phyloP scores from a whole-genome alignment of 2,329 filamentous ascomycete genomes.

The Hymenoscyphus scutula region DNA sequence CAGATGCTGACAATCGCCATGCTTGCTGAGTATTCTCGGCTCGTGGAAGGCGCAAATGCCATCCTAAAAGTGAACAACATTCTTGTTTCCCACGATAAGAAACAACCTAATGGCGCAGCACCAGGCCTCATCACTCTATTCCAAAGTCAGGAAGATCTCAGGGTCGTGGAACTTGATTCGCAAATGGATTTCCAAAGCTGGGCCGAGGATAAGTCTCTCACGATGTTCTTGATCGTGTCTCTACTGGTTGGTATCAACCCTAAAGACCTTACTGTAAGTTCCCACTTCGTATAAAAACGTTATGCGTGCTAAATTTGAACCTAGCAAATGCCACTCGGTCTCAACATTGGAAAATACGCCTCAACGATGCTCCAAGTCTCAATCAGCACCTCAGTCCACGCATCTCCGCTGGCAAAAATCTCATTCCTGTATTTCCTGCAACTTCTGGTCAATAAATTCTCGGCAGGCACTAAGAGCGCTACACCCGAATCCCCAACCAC shows the following conservation, averaged over 20 bases:
- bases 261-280: slow-evolving; percentile 22
- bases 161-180: slow-evolving; percentile 2
- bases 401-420: slow-evolving; percentile 20
- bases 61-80: slow-evolving; percentile 8
- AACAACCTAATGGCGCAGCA: neutral
- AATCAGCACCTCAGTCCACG: slow-evolving; percentile 11
- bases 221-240: slow-evolving; percentile 25
- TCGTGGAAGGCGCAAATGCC: neutral
- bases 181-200: slow-evolving; percentile 18
- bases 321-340: slow-evolving; percentile 17
- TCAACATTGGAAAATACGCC: slow-evolving; percentile 24
- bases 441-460: slow-evolving; percentile 35
- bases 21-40: slow-evolving; percentile 1
- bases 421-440: slow-evolving; percentile 31
- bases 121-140: slow-evolving; percentile 24
- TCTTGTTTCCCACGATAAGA: slow-evolving; percentile 3
- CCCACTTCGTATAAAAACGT: neutral
- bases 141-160: slow-evolving; percentile 3
- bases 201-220: slow-evolving; percentile 24
- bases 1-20: slow-evolving; percentile 16
- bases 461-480: slow-evolving; percentile 18
- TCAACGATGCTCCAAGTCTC: slow-evolving; percentile 28
- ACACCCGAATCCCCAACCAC: slow-evolving; percentile 6
- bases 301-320: slow-evolving; percentile 15
- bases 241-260: slow-evolving; percentile 29